Evolutionary conservation across 768 basidiomycete species (phyloP).

Genomic region (Suillus weaverae): DNA sequence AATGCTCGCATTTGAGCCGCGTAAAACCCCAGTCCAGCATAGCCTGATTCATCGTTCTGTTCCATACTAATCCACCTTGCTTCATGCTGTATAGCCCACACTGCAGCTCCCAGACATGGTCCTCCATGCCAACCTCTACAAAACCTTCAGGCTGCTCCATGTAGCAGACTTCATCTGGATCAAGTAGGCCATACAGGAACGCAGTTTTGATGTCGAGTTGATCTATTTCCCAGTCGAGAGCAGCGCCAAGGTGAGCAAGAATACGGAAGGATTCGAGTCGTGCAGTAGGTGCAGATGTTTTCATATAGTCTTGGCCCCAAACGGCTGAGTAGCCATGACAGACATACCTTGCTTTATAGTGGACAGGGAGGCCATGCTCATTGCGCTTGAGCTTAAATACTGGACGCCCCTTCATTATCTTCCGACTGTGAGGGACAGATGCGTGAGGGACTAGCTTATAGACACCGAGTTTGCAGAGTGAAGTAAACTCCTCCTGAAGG

Average conservation of each 20-base stretch:
- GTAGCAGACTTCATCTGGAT: background rate
- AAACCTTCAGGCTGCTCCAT: constrained; percentile 6
- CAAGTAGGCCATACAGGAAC: too few species aligned
- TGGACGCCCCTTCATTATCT: constrained; percentile 23
- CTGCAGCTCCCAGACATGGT: background rate
- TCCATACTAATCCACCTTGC: constrained; percentile 5
- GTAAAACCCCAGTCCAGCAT: constrained; percentile 19
- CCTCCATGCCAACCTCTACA: background rate
- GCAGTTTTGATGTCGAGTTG: too few species aligned
- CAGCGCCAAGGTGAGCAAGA: constrained; percentile 13
- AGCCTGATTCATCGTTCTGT: background rate
- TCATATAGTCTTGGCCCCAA: constrained; percentile 41
- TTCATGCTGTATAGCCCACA: background rate
- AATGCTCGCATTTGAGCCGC: background rate
- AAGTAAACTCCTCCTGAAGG: constrained; percentile 5
- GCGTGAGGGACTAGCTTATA: background rate
- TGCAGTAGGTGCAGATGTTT: constrained; percentile 42
- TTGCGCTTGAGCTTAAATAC: constrained; percentile 32
- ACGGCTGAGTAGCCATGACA: constrained; percentile 43
- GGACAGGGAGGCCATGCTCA: constrained; percentile 13
- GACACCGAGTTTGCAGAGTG: background rate
- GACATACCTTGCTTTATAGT: constrained; percentile 11
- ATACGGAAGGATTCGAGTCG: constrained; percentile 38
- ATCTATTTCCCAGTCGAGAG: too few species aligned
- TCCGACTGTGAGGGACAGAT: constrained; percentile 18